A percentile compares a stretch with the other conserved stretches of the same genome.
Evolutionary conservation across 1,139 yeast species (phyloP).

Genomic region (Citeromyces hawaiiensis): DNA sequence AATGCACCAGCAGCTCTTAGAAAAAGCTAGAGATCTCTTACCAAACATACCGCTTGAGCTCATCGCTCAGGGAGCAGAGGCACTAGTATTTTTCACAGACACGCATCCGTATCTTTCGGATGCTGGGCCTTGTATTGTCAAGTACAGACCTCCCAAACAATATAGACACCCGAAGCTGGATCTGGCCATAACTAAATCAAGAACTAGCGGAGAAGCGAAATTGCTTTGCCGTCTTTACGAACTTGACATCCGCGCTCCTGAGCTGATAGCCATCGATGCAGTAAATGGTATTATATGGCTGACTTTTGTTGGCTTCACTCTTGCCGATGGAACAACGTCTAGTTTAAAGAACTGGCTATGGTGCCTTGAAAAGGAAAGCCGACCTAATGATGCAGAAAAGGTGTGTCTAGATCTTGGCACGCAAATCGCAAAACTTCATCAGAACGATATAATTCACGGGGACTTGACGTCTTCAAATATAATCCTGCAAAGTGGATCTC

Average conservation of each 20-base stretch:
- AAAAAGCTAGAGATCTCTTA: slow-evolving; percentile 26
- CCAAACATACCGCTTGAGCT: slow-evolving; percentile 35
- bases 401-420: slow-evolving; percentile 46
- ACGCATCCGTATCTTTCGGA: slow-evolving; percentile 50
- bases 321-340: slow-evolving; percentile 36
- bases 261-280: slow-evolving; percentile 60
- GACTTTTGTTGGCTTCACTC: slow-evolving; percentile 51
- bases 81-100: slow-evolving; percentile 55
- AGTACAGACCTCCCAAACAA: slow-evolving; percentile 79
- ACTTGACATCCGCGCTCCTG: slow-evolving; percentile 54
- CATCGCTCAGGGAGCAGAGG: slow-evolving; percentile 94
- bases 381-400: slow-evolving; percentile 17
- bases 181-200: slow-evolving; percentile 55
- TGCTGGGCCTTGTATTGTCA: slow-evolving; percentile 40
- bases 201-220: slow-evolving; percentile 80
- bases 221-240: slow-evolving; percentile 47
- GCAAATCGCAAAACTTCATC: slow-evolving; percentile 61
- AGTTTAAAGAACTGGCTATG: slow-evolving; percentile 64
- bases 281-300: slow-evolving; percentile 78
- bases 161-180: slow-evolving; percentile 85
- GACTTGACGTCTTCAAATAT: slow-evolving; percentile 90
- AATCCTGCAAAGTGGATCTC: slow-evolving; percentile 23
- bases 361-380: slow-evolving; percentile 30
- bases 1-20: slow-evolving; percentile 31
- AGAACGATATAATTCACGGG: slow-evolving; percentile 79